Evolutionary conservation across 2,329 filamentous ascomycete genomes (phyloP).

Genomic region (Ampelomyces quisqualis): DNA sequence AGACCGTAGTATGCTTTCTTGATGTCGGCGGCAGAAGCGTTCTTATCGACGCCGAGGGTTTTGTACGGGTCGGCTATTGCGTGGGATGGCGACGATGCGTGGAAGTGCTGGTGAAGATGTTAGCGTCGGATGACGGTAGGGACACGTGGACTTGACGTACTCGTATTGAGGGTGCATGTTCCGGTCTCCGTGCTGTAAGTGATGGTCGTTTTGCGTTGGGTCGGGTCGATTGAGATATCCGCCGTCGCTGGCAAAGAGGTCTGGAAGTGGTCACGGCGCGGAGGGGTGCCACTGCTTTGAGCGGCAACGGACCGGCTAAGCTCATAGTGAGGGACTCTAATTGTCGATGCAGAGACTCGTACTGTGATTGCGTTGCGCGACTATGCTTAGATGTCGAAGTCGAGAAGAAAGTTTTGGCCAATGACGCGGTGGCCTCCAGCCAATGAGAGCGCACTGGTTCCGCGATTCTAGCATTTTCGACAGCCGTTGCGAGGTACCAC

Average conservation of each 20-base stretch:
- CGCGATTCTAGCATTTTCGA: neutral
- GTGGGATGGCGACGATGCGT: conserved; percentile 60
- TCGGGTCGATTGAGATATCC: conserved; percentile 31
- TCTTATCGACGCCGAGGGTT: conserved; percentile 79
- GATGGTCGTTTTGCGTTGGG: conserved; percentile 30
- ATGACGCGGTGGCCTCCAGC: neutral
- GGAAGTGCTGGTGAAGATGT: conserved; percentile 36
- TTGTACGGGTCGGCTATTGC: conserved; percentile 76
- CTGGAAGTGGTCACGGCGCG: conserved; percentile 36
- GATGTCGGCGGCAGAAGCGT: conserved; percentile 80
- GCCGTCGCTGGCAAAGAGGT: conserved; percentile 29
- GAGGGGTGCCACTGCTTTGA: conserved; percentile 35
- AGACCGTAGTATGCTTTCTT: conserved; percentile 98
- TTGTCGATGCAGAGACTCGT: too few species aligned
- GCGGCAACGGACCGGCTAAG: conserved; percentile 37
- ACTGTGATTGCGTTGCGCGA: too few species aligned
- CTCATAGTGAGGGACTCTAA: conserved; percentile 32
- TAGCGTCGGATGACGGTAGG: conserved; percentile 7
- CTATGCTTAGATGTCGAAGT: too few species aligned
- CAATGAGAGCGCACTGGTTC: neutral
- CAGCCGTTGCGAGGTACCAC: neutral
- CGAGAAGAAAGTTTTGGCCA: neutral
- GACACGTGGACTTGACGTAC: conserved; percentile 18
- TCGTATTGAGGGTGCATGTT: conserved; percentile 31
- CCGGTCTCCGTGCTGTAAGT: conserved; percentile 17